Evolutionary conservation across 164 flowering plant species (phyloP).

Genomic region (Platanus orientalis): DNA sequence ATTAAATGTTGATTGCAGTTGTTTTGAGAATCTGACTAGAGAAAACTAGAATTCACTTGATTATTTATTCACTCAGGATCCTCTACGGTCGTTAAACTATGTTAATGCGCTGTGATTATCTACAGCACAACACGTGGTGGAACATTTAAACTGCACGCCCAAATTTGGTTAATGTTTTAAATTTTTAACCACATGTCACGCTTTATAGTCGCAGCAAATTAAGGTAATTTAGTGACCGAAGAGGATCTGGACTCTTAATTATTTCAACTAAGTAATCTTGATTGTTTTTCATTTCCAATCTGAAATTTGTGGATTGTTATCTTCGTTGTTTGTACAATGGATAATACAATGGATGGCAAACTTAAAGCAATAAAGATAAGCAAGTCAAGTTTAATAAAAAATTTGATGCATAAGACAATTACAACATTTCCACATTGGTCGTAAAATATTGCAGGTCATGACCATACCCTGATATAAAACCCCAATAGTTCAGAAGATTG

Average conservation of each 20-base stretch:
- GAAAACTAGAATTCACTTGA: neutral
- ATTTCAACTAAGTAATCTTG: too few species aligned
- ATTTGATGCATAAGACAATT: neutral
- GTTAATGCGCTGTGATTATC: too few species aligned
- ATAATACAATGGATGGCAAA: neutral
- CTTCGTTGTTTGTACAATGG: neutral
- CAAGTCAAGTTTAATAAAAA: neutral
- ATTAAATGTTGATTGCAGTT: too few species aligned
- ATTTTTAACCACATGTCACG: too few species aligned
- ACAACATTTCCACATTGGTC: neutral
- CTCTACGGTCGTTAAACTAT: too few species aligned
- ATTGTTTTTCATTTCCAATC: neutral
- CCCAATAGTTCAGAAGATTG: neutral
- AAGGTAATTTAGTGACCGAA: too few species aligned
- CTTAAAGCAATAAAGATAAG: neutral
- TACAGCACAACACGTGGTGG: too few species aligned
- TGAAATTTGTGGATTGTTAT: neutral
- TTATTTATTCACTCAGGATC: too few species aligned
- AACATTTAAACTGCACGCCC: too few species aligned
- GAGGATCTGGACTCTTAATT: too few species aligned
- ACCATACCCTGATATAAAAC: neutral
- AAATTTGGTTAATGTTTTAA: too few species aligned
- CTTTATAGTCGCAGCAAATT: too few species aligned
- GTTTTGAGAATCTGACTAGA: neutral
- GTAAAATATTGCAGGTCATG: neutral